A percentile compares a stretch with the other conserved stretches of the same genome.
Evolutionary conservation across 176 grass and related monocot species (phyloP).

Genomic region (Melocanna baccifera): DNA sequence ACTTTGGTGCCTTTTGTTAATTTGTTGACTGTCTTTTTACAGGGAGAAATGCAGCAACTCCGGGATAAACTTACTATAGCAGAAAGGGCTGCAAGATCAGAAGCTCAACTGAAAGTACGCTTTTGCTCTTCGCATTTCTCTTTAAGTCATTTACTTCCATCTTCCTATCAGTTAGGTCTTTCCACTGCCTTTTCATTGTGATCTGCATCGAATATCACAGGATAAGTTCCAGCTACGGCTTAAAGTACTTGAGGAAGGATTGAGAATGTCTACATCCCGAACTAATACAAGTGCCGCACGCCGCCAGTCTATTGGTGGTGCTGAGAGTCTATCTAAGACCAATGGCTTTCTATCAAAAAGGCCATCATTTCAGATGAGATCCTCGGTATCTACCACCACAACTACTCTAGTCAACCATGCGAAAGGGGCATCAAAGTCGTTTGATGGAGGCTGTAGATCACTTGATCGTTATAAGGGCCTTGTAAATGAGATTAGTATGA

Average conservation of each 20-base stretch:
- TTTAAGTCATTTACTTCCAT: not conserved
- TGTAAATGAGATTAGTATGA: slow-evolving; percentile 59
- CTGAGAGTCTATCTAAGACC: slow-evolving; percentile 63
- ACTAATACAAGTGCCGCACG: slow-evolving; percentile 36
- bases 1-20: slow-evolving; percentile 21
- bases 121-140: not conserved
- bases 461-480: slow-evolving; percentile 55
- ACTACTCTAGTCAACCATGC: slow-evolving; percentile 83
- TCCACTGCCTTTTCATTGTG: not conserved
- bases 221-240: slow-evolving; percentile 87
- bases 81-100: slow-evolving; percentile 79
- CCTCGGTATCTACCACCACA: slow-evolving; percentile 55
- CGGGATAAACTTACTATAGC: slow-evolving; percentile 89
- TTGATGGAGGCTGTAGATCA: slow-evolving; percentile 76
- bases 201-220: slow-evolving; percentile 43
- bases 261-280: slow-evolving; percentile 78
- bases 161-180: slow-evolving; percentile 1
- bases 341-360: slow-evolving; percentile 72
- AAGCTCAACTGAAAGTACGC: slow-evolving; percentile 89
- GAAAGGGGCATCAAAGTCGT: slow-evolving; percentile 89
- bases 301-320: slow-evolving; percentile 63
- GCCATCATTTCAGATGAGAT: slow-evolving; percentile 91
- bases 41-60: slow-evolving; percentile 99
- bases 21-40: slow-evolving; percentile 9
- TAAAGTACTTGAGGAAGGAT: slow-evolving; percentile 93